Evolutionary conservation across 1,139 yeast species (phyloP).

Genomic region (Lodderomyces theae): DNA sequence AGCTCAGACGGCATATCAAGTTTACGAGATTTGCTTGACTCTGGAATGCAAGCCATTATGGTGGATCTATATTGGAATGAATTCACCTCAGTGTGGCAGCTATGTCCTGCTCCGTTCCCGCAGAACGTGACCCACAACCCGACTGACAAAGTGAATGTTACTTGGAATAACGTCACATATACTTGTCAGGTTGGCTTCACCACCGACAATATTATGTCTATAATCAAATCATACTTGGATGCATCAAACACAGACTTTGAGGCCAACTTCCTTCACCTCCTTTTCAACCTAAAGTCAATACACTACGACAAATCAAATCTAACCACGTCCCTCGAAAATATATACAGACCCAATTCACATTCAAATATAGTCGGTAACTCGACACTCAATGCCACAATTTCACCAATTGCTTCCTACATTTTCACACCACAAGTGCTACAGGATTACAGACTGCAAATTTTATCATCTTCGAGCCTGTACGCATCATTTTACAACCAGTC

Average conservation of each 20-base stretch:
- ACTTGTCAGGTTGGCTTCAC: conserved; percentile 47
- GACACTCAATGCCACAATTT: conserved; percentile 25
- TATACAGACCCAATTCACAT: conserved; percentile 10
- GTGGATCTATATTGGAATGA: conserved; percentile 71
- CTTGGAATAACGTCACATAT: conserved; percentile 30
- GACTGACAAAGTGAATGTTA: conserved; percentile 14
- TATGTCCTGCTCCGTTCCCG: conserved; percentile 60
- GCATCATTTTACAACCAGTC: conserved; percentile 23
- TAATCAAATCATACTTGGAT: conserved; percentile 36
- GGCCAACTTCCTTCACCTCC: conserved; percentile 52
- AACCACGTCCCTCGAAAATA: conserved; percentile 10
- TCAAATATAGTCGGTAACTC: conserved; percentile 25
- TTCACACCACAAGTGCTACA: conserved; percentile 29
- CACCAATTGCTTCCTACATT: conserved; percentile 19
- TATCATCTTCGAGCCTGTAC: background rate
- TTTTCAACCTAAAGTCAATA: conserved; percentile 44
- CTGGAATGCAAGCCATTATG: conserved; percentile 52
- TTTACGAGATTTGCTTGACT: conserved; percentile 38
- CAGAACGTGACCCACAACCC: conserved; percentile 24
- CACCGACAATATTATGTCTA: conserved; percentile 33
- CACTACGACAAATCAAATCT: conserved; percentile 11
- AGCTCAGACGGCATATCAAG: conserved; percentile 36
- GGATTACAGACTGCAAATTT: conserved; percentile 7
- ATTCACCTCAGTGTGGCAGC: conserved; percentile 51
- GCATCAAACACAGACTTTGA: conserved; percentile 55